Percentiles rank a stretch among this genome's conserved stretches.
These are phyloP conservation scores for Paraconiothyrium brasiliense DNA, from an alignment of 2,329 filamentous ascomycete genomes.

Conservation along the genomic window DNA sequence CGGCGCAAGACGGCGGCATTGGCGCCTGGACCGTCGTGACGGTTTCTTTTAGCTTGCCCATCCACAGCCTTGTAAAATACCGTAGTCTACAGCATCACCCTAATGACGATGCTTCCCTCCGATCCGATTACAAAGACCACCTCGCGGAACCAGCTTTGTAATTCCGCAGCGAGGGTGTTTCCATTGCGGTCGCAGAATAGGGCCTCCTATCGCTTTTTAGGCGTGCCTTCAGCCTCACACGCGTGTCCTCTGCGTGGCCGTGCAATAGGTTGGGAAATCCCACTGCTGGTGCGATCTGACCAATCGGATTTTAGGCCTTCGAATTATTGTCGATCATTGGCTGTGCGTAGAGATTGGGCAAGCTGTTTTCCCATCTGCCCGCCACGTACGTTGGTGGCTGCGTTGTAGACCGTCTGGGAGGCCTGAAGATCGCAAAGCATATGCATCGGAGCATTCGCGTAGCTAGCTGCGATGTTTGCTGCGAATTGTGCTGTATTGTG, in stretches of 20 bases:
- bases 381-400: neutral
- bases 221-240: conserved; percentile 1
- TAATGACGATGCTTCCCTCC: neutral
- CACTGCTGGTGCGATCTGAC: neutral
- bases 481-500: neutral
- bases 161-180: neutral
- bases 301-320: neutral
- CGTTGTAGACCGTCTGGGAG: conserved; percentile 3
- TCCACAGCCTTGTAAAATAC: neutral
- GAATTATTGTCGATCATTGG: neutral
- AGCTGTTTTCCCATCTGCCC: neutral
- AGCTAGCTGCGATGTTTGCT: neutral
- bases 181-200: neutral
- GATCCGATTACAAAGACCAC: neutral
- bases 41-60: neutral
- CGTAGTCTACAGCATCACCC: neutral
- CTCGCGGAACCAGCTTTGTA: conserved; percentile 1
- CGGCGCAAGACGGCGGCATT: neutral
- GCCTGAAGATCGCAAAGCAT: neutral
- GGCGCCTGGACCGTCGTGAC: neutral
- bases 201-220: conserved; percentile 11
- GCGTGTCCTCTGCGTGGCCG: neutral
- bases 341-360: neutral
- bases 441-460: neutral
- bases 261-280: neutral